Evolutionary conservation across 352 stramenopile genomes (phyloP).

Genomic region (Globisporangium radiosum): DNA sequence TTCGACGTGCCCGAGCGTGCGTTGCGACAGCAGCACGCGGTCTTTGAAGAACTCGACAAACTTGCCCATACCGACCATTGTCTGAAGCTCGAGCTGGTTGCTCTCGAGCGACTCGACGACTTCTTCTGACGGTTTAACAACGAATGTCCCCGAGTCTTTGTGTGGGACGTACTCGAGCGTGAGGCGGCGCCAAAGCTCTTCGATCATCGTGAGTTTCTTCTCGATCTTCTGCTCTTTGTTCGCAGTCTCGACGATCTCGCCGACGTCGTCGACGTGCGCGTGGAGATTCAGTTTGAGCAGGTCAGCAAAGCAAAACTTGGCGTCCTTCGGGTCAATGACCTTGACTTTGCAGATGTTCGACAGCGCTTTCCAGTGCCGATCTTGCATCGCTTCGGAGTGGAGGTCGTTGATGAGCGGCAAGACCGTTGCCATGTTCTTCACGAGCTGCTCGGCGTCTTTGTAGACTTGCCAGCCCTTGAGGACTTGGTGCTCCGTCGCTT

Average conservation of each 20-base stretch:
- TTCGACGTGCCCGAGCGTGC: slow-evolving; percentile 79
- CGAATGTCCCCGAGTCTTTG: slow-evolving; percentile 82
- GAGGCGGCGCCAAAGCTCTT: slow-evolving; percentile 76
- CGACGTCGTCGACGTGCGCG: slow-evolving; percentile 78
- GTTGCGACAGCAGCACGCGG: slow-evolving; percentile 67
- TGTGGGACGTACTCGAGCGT: slow-evolving; percentile 84
- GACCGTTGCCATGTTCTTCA: slow-evolving; percentile 85
- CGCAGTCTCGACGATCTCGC: slow-evolving; percentile 83
- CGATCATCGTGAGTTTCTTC: slow-evolving; percentile 87
- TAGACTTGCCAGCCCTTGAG: slow-evolving; percentile 87
- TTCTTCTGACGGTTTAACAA: slow-evolving; percentile 83
- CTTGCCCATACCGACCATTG: slow-evolving; percentile 89
- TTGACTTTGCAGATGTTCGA: slow-evolving; percentile 85
- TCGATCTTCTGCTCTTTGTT: slow-evolving; percentile 90
- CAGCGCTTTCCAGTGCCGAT: slow-evolving; percentile 91
- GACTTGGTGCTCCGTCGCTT: slow-evolving; percentile 73
- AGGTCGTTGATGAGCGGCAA: slow-evolving; percentile 92
- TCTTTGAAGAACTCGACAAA: slow-evolving; percentile 90
- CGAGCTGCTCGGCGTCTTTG: slow-evolving; percentile 81
- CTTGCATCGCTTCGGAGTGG: slow-evolving; percentile 92
- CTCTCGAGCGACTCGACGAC: slow-evolving; percentile 82
- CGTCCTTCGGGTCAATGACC: slow-evolving; percentile 75
- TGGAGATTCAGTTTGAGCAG: slow-evolving; percentile 81
- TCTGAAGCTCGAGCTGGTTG: slow-evolving; percentile 85
- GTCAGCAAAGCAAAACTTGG: slow-evolving; percentile 80